A percentile compares a stretch with the other conserved stretches of the same genome.
Conservation (phyloP, 2,329 filamentous ascomycete species). For the Alternaria sp. region DNA sequence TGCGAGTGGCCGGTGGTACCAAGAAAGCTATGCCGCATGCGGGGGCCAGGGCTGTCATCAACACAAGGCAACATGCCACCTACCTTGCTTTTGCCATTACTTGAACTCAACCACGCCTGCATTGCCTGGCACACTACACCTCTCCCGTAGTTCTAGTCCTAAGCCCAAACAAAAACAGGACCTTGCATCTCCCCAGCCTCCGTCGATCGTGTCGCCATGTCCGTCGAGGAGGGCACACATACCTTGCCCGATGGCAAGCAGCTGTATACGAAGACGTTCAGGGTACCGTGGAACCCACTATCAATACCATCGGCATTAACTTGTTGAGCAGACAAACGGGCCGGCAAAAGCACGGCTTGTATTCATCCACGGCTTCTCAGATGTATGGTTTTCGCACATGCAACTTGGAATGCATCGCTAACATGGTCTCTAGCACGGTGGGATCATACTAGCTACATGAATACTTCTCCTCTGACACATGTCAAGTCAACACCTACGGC, state of each 20-base stretch:
- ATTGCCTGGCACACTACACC: neutral
- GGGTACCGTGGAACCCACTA: conserved; percentile 50
- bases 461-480: conserved; percentile 28
- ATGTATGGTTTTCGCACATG: conserved; percentile 47
- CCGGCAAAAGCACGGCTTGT: conserved; percentile 74
- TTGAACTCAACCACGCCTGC: neutral
- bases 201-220: conserved; percentile 35
- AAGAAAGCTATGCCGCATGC: conserved; percentile 22
- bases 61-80: conserved; percentile 9
- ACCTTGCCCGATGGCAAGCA: conserved; percentile 61
- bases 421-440: conserved; percentile 23
- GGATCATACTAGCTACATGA: conserved; percentile 1
- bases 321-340: conserved; percentile 60
- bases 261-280: conserved; percentile 70
- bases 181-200: neutral
- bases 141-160: neutral
- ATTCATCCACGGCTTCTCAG: conserved; percentile 89
- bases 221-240: conserved; percentile 62
- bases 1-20: conserved; percentile 6
- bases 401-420: conserved; percentile 1
- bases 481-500: conserved; percentile 73
- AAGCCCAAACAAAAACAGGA: neutral
- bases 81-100: neutral
- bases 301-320: conserved; percentile 18
- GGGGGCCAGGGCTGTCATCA: conserved; percentile 21